Evolutionary conservation across 306 rosid species (phyloP), one percentile per base, ranked within the genome.

Genomic region (Begonia fuchsioides): DNA sequence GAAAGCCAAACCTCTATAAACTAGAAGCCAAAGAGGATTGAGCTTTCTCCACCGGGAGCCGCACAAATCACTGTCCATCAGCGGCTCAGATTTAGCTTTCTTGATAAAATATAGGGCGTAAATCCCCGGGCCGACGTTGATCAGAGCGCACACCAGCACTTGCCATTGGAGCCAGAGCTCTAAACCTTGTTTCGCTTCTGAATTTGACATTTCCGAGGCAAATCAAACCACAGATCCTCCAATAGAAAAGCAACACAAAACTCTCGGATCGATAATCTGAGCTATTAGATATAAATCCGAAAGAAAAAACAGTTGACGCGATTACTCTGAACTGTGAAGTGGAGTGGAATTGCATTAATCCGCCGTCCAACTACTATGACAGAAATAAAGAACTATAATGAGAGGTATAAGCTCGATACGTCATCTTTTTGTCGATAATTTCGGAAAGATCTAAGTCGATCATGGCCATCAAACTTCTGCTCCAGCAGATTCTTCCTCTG

Each of bases 141-240:
- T n/a, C n/a, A n/a, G n/a, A n/a, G n/a, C n/a, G 32, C 64, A 50
- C 19, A 59, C 51, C 2, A 50, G 64, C 10, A 59, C 64, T 50
- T 59, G 64, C 64, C 64, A 59, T 59, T 56, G 43, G 11, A 59
- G 17, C 64, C 64, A 59, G 48, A 50, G 43, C n/a, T n/a, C 50
- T 41, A 47, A 59, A 14, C 57, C 57, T n/a, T 59, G 40, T 13
- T 57, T 32, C 10, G 12, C 47, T 6, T 20, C 14, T 15, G 54
- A 57, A 8, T 38, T 9, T 14, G 50, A 48, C 62, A 57, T 57
- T 32, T 56, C 8, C 12, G 7, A 44, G 16, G 32, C 15, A 14
- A 26, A 11, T 56, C 52, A 11, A 15, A 55, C 45, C 45, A n/a
- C 45, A 11, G 3, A 10, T 41, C 14, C 45, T 41, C 45, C 14